Percentiles rank a stretch among this genome's conserved stretches.
Conservation (phyloP, 148 eudicot species). For the Heliamphora exappendiculata region DNA sequence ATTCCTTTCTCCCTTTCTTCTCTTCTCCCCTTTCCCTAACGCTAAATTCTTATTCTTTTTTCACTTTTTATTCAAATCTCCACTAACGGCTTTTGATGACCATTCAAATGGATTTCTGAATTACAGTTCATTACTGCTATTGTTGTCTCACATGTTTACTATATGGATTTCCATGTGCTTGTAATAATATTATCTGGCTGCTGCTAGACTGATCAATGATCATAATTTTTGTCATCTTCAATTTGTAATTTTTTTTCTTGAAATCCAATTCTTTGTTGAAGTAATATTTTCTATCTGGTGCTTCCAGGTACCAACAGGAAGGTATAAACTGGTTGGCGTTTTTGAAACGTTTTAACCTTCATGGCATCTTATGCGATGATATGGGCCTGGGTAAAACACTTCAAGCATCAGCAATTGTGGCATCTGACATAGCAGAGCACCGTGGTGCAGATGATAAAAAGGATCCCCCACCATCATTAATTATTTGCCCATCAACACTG, state of each 20-base stretch:
- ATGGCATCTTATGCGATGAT: slow-evolving; percentile 98
- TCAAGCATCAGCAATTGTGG: slow-evolving; percentile 96
- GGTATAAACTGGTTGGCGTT: slow-evolving; percentile 99
- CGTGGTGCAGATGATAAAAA: slow-evolving; percentile 29
- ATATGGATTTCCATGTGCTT: neutral
- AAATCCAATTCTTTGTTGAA: neutral
- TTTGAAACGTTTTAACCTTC: slow-evolving; percentile 89
- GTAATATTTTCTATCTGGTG: slow-evolving; percentile 11
- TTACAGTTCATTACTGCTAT: neutral
- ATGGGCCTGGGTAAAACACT: slow-evolving; percentile 99
- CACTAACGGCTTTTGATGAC: no score
- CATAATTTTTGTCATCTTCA: neutral
- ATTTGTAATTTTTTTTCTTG: neutral
- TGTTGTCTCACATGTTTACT: neutral
- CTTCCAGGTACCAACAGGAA: slow-evolving; percentile 85
- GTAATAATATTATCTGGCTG: neutral
- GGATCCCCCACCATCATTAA: slow-evolving; percentile 58
- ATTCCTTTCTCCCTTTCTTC: no score
- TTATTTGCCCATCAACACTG: slow-evolving; percentile 95
- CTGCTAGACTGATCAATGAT: neutral
- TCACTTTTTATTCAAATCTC: no score
- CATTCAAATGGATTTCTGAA: no score
- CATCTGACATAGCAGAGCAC: slow-evolving; percentile 87
- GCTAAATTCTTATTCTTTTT: no score
- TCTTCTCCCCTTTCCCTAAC: no score